Conservation (phyloP, 192 early-diverging fungal genomes). For the Helicostylum pulchrum region DNA sequence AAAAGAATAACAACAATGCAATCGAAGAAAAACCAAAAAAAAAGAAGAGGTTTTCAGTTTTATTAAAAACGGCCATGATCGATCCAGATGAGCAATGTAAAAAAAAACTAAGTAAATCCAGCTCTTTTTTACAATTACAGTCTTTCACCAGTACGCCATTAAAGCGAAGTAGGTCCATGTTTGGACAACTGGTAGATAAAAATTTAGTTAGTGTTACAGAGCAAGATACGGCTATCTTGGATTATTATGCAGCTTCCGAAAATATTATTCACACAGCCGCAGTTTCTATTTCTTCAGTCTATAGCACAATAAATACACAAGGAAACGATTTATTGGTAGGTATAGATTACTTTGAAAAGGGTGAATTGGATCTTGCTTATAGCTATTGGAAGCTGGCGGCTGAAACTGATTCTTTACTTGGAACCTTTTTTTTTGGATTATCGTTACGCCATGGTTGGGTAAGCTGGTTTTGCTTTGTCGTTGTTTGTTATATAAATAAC, state of each 20-base stretch:
- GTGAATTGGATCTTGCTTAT: slow-evolving; percentile 68
- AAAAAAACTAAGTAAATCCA: slow-evolving; percentile 2
- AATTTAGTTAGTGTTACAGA: neutral
- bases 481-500: neutral
- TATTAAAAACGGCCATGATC: neutral
- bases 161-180: slow-evolving; percentile 8
- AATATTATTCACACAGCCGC: neutral
- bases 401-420: slow-evolving; percentile 60
- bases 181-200: neutral
- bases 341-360: slow-evolving; percentile 63
- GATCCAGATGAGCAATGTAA: neutral
- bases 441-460: slow-evolving; percentile 77
- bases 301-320: neutral
- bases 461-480: slow-evolving; percentile 7
- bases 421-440: slow-evolving; percentile 70
- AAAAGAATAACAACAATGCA: too few species aligned
- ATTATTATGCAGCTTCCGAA: neutral
- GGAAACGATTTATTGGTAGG: slow-evolving; percentile 50
- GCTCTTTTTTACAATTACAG: slow-evolving; percentile 8
- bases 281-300: neutral
- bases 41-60: slow-evolving; percentile 12
- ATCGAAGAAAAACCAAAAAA: neutral
- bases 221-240: neutral
- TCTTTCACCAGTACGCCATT: neutral
- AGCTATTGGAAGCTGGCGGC: slow-evolving; percentile 67